Evolutionary conservation across 176 grass and related monocot species (phyloP), one percentile per base, ranked within the genome.

Genomic region (Juncus inflexus): DNA sequence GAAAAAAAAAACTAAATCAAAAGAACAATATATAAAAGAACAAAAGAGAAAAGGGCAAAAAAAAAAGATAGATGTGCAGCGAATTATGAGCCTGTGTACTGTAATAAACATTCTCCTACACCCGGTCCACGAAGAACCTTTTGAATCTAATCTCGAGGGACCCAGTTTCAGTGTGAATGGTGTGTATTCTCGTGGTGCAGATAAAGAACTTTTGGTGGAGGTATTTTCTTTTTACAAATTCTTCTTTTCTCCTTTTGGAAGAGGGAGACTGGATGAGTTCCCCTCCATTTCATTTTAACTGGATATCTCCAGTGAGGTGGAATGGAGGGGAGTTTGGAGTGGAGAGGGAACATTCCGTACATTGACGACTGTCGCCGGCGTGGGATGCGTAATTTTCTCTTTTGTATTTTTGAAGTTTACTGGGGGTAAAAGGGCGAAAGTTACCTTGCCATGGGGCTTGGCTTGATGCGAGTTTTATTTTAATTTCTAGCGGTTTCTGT

Each of bases 341-440:
- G 42, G 9, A 3, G 8, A 15, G 78, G 89, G 47, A 70, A 83
- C 77, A 76, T 83, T 28, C 85, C 90, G 90, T 95, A 95, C 86
- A 58, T 81, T 81, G 86, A 89, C 82, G 82, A 55, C 66, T 86
- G 90, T 83, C 77, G 70, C 73, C 77, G 90, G 76, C 79, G 90
- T 81, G 85, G 72, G 80, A 13, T 66, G 63, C 78, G 78, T 69
- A 53, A 83, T 76, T 73, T 16, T 82, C 84, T 72, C 42, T 75
- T 74, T 62, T 61, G 62, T 57, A 50, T 62, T 65, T 10, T 59
- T 79, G 2, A 52, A 50, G 42, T 35, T 73, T 37, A 53, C 50
- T 5, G 62, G 40, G 19, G 37, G 62, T 38, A 88, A 60, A 72
- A 52, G 52, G 61, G 74, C 71, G 36, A 76, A 62, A 64, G 9